A percentile compares a stretch with the other conserved stretches of the same genome.
Conservation (phyloP, 2,329 filamentous ascomycete genomes). For the Ploettnerulaceae sp. region DNA sequence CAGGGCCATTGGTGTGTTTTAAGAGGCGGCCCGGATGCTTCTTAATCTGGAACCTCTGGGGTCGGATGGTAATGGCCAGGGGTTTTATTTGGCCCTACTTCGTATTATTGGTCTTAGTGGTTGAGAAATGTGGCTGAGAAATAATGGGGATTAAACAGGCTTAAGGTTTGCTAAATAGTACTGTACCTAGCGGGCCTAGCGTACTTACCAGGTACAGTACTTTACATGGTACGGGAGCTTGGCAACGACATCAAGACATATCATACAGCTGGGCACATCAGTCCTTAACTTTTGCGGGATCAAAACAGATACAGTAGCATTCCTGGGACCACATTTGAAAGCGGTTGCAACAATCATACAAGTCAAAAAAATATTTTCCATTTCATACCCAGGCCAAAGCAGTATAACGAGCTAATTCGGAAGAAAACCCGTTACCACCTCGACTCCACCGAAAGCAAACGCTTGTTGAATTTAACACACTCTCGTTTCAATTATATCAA, state of each 20-base stretch:
- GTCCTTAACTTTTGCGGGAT: too few species aligned
- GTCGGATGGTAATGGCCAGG: not conserved
- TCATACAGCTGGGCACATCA: too few species aligned
- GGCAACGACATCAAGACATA: too few species aligned
- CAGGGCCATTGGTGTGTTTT: slow-evolving; percentile 8
- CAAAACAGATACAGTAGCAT: not conserved
- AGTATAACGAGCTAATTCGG: not conserved
- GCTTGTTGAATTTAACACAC: slow-evolving; percentile 4
- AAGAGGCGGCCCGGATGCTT: slow-evolving; percentile 7
- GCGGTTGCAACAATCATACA: not conserved
- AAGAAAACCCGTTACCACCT: slow-evolving; percentile 3
- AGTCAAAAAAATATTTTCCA: not conserved
- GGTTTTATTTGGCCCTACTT: too few species aligned
- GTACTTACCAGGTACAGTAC: too few species aligned
- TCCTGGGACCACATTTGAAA: not conserved
- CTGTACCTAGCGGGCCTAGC: too few species aligned
- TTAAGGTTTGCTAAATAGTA: too few species aligned
- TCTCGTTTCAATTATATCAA: slow-evolving; percentile 1
- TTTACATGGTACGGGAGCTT: too few species aligned
- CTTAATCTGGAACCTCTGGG: slow-evolving; percentile 8
- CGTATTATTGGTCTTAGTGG: too few species aligned
- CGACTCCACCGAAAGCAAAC: slow-evolving; percentile 14
- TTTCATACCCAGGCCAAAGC: slow-evolving; percentile 6
- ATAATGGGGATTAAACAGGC: too few species aligned
- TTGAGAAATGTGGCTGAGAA: too few species aligned